Percentiles rank a stretch among this genome's conserved stretches.
Evolutionary conservation across 306 rosid genomes (phyloP).

Genomic region (Sesbania bispinosa): DNA sequence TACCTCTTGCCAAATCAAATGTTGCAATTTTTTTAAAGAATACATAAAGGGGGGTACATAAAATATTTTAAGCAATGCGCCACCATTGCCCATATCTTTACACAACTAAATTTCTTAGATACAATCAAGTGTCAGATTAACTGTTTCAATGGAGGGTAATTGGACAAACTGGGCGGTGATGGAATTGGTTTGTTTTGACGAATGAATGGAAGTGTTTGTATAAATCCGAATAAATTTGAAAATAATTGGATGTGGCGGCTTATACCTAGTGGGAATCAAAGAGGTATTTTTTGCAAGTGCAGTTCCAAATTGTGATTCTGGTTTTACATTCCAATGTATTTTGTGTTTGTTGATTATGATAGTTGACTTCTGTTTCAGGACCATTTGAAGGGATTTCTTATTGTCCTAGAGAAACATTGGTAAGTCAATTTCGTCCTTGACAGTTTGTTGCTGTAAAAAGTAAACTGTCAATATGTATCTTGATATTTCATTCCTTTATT

Average conservation of each 20-base stretch:
- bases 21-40: background rate
- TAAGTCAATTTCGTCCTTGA: slow-evolving; percentile 38
- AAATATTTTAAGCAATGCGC: background rate
- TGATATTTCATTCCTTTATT: background rate
- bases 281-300: background rate
- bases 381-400: slow-evolving; percentile 80
- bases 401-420: slow-evolving; percentile 65
- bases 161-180: background rate
- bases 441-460: background rate
- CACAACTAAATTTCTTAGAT: background rate
- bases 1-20: background rate
- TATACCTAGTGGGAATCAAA: background rate
- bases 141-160: background rate
- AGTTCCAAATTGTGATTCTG: background rate
- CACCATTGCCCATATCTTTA: background rate
- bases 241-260: background rate
- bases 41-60: background rate
- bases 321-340: background rate
- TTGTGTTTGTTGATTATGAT: background rate
- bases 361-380: slow-evolving; percentile 47
- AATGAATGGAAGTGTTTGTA: background rate
- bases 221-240: background rate
- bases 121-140: background rate
- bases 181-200: background rate
- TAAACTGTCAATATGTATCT: background rate